A percentile compares a stretch with the other conserved stretches of the same genome.
Conservation (phyloP, 208 protist species). For the Crithidia acanthocephali region DNA sequence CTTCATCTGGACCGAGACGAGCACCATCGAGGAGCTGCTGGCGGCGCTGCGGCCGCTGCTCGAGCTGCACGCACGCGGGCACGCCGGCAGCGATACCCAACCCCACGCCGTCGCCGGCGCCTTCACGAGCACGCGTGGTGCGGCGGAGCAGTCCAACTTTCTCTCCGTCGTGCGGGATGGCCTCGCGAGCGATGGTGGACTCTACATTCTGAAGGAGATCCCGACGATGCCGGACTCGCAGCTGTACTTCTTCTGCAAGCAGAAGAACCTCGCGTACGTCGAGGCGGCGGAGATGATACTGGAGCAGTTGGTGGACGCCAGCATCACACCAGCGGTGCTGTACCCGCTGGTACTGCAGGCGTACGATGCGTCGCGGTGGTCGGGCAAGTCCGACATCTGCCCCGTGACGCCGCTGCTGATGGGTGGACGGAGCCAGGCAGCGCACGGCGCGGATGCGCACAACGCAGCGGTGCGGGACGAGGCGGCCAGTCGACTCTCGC, state of each 20-base stretch:
- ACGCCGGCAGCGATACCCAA: neutral
- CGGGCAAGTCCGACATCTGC: constrained; percentile 55
- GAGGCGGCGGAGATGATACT: constrained; percentile 74
- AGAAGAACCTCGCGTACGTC: constrained; percentile 60
- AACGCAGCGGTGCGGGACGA: neutral
- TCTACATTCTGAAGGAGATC: constrained; percentile 75
- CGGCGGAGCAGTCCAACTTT: constrained; percentile 47
- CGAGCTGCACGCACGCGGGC: constrained; percentile 8
- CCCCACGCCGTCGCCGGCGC: constrained; percentile 13
- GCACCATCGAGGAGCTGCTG: constrained; percentile 51
- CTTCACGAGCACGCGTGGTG: constrained; percentile 76
- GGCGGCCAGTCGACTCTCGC: neutral
- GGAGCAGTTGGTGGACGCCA: constrained; percentile 77
- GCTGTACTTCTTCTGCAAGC: constrained; percentile 54
- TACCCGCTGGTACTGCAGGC: constrained; percentile 64
- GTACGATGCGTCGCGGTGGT: constrained; percentile 77
- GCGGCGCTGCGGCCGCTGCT: constrained; percentile 27
- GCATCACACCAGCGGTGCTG: constrained; percentile 54
- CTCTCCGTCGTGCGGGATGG: constrained; percentile 76
- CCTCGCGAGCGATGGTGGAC: constrained; percentile 78
- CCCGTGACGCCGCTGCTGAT: constrained; percentile 53
- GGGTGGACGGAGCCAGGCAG: neutral
- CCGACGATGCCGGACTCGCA: constrained; percentile 69
- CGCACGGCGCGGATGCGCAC: neutral
- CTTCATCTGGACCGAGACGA: constrained; percentile 53